Evolutionary conservation across 495 filamentous ascomycete species (phyloP), one percentile per base, ranked within the genome.

Genomic region (Friedmanniomyces endolithicus): DNA sequence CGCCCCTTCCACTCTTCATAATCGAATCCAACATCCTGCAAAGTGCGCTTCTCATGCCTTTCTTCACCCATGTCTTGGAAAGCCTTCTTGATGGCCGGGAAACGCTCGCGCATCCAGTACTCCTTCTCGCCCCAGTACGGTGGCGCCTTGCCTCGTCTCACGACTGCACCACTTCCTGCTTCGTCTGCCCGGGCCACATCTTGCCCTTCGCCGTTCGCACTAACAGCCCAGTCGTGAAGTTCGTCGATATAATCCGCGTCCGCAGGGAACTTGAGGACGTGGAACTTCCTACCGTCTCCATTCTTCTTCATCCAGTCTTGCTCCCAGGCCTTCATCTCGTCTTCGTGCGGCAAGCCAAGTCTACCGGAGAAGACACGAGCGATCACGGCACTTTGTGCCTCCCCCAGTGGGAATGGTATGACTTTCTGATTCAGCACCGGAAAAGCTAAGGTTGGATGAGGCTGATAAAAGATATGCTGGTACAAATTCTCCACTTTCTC

Each of bases 201-300:
- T 7, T 6, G 11, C 22, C 23, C 19, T 22, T 52, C 34, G 3
- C 16, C 47, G 20, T 60, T 45, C 17, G 83, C 81, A 41, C 60
- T 57, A 7, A 61, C 34, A 0, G 82, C 74, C 81, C 83, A 84
- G 16, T 78, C 74, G 54, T 83, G 72, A 9, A 90, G 51, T 50
- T 73, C 67, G 61, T 94, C 89, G 63, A 95, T 78, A 55, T 94
- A 94, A 11, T 83, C 74, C 0, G 78, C 84, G 67, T 96, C 90
- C 47, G 77, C 74, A 0, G 87, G 85, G 63, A 81, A 92, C 1
- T 74, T 73, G 23, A 95, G 72, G 6, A 81, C 51, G 59, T 87
- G 84, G 53, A 87, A 89, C 9, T 50, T 43, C 52, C 70, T 75
- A 3, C 74, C 78, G 44, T 65, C 63, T 1, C 80, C 80, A 22